These are phyloP conservation scores for Pyrenophora tritici-repentis DNA, from an alignment of 2,329 filamentous ascomycete genomes.

Conservation along the genomic window DNA sequence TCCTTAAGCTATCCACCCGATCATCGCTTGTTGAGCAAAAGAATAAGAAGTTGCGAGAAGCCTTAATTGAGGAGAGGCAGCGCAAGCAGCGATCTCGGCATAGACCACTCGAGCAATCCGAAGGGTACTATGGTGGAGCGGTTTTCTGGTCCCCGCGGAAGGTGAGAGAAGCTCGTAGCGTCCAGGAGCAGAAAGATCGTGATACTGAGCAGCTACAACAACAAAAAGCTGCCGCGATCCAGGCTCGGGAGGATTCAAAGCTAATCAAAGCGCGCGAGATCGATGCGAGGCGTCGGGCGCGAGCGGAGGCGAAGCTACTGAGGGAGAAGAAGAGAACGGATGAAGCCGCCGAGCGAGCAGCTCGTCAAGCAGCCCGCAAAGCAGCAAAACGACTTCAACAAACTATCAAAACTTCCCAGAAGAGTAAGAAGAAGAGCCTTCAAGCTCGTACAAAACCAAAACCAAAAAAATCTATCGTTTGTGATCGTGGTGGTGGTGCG, in stretches of 20 bases:
- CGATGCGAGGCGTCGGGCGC: not conserved
- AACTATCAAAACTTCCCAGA: not conserved
- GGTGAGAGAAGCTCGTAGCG: not conserved
- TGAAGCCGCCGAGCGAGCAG: not conserved
- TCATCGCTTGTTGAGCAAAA: constrained; percentile 5
- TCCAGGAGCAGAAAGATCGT: not conserved
- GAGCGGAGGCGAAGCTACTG: not conserved
- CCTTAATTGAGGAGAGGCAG: constrained; percentile 5
- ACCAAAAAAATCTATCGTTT: no score
- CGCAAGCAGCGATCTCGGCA: constrained; percentile 1
- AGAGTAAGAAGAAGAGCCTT: not conserved
- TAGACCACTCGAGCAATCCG: constrained; percentile 1
- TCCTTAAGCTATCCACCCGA: not conserved
- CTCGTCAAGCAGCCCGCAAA: not conserved
- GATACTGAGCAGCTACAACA: not conserved
- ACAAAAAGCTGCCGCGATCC: not conserved
- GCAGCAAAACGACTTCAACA: constrained; percentile 1
- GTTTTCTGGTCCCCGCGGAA: no score
- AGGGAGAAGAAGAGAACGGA: constrained; percentile 1
- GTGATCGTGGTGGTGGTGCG: no score
- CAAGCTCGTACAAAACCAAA: not conserved
- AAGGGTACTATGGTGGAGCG: constrained; percentile 9
- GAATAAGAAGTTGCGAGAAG: not conserved
- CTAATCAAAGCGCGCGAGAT: not conserved
- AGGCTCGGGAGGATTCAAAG: not conserved